A percentile compares a stretch with the other conserved stretches of the same genome.
Evolutionary conservation across 768 basidiomycete species (phyloP).

Genomic region (Naganishia randhawae): DNA sequence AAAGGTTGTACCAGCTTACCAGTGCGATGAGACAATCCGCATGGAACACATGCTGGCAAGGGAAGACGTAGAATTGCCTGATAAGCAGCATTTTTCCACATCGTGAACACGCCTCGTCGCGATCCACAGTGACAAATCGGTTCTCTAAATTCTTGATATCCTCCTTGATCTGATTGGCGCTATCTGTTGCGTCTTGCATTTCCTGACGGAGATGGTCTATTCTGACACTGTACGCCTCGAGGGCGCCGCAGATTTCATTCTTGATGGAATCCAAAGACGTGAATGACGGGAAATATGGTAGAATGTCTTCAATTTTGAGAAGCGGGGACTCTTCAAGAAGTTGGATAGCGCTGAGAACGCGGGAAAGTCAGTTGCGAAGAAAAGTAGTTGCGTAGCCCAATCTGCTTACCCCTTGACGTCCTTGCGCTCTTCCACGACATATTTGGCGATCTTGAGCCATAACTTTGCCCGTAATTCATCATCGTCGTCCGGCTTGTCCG

Average conservation of each 20-base stretch:
- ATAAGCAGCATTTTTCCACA: conserved; percentile 74
- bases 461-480: conserved; percentile 80
- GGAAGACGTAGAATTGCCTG: conserved; percentile 96
- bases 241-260: conserved; percentile 90
- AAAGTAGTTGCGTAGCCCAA: background rate
- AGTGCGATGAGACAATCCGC: conserved; percentile 92
- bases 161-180: conserved; percentile 86
- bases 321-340: conserved; percentile 92
- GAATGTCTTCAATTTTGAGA: conserved; percentile 95
- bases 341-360: conserved; percentile 73
- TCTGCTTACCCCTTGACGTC: conserved; percentile 89
- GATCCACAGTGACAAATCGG: conserved; percentile 87
- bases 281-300: conserved; percentile 99
- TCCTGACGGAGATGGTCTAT: conserved; percentile 85
- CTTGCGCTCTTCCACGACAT: conserved; percentile 95
- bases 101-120: conserved; percentile 76
- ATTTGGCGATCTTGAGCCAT: conserved; percentile 98
- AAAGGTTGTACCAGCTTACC: conserved; percentile 57
- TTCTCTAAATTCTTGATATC: conserved; percentile 80
- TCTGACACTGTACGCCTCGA: conserved; percentile 88
- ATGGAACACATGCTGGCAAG: conserved; percentile 96
- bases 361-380: background rate
- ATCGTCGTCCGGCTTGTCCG: conserved; percentile 91
- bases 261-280: conserved; percentile 99
- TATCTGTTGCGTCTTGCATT: conserved; percentile 92